These are phyloP conservation scores for Pythium aquatile DNA, from an alignment of 352 stramenopile genomes.

Conservation along the genomic window DNA sequence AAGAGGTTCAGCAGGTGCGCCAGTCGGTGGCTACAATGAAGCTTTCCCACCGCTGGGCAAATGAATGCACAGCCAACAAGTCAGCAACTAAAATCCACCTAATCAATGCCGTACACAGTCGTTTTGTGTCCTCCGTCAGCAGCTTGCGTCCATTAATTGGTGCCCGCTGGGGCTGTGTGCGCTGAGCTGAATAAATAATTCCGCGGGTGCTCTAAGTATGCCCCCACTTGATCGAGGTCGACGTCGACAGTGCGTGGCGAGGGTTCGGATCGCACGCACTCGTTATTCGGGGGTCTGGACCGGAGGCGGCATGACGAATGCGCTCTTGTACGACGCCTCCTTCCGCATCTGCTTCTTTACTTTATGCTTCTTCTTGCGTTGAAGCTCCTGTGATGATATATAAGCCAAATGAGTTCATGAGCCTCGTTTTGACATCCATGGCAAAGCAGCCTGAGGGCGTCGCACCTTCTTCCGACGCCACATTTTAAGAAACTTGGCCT, in stretches of 20 bases:
- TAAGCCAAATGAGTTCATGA: neutral
- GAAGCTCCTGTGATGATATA: slow-evolving; percentile 41
- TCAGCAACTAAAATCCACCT: neutral
- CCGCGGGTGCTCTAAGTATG: neutral
- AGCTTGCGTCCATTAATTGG: neutral
- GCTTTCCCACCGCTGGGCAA: slow-evolving; percentile 74
- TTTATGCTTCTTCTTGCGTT: slow-evolving; percentile 69
- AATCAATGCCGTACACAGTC: neutral
- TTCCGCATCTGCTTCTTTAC: slow-evolving; percentile 69
- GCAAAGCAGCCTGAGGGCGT: neutral
- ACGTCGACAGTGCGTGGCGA: neutral
- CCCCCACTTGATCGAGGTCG: neutral
- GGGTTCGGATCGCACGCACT: neutral
- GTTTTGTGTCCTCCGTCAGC: neutral
- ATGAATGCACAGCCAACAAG: slow-evolving; percentile 5
- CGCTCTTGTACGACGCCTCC: slow-evolving; percentile 41
- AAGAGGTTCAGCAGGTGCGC: slow-evolving; percentile 16
- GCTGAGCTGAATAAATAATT: slow-evolving; percentile 11
- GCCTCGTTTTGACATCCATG: neutral
- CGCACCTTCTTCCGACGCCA: slow-evolving; percentile 66
- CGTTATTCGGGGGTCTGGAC: slow-evolving; percentile 1
- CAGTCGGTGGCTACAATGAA: slow-evolving; percentile 49
- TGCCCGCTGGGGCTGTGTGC: neutral
- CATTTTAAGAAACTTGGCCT: slow-evolving; percentile 61
- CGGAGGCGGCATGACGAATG: slow-evolving; percentile 16